Evolutionary conservation across 495 filamentous ascomycete genomes (phyloP).

Genomic region (Choiromyces venosus): DNA sequence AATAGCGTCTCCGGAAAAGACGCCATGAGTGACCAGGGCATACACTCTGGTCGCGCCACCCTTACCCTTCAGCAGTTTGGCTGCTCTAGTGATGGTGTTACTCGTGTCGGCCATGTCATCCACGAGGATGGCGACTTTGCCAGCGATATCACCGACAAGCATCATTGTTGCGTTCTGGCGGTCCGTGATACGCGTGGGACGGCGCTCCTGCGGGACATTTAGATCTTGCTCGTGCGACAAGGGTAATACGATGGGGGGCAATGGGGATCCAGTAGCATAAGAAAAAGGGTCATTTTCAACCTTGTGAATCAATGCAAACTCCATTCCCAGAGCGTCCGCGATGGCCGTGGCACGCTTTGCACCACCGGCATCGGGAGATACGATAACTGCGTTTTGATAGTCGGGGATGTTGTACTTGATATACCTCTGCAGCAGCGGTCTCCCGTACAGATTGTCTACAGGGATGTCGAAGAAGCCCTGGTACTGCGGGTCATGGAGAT

Average conservation of each 20-base stretch:
- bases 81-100: constrained; percentile 92
- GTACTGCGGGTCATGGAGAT: constrained; percentile 96
- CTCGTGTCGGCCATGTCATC: constrained; percentile 94
- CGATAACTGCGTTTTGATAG: constrained; percentile 80
- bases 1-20: constrained; percentile 89
- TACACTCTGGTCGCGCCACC: constrained; percentile 84
- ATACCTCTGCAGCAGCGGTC: constrained; percentile 80
- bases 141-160: constrained; percentile 82
- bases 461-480: constrained; percentile 99
- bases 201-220: constrained; percentile 66
- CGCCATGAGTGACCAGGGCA: constrained; percentile 88
- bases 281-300: constrained; percentile 45
- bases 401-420: constrained; percentile 83
- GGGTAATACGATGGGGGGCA: not conserved
- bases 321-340: constrained; percentile 84
- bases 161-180: constrained; percentile 98
- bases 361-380: constrained; percentile 93
- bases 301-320: constrained; percentile 97
- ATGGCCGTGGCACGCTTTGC: constrained; percentile 97
- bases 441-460: constrained; percentile 91
- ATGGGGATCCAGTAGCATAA: constrained; percentile 39
- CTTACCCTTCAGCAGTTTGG: constrained; percentile 83
- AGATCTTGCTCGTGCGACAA: constrained; percentile 9
- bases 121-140: constrained; percentile 78
- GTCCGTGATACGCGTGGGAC: constrained; percentile 86